Base-by-base conservation (phyloP, 1,139 yeast species). In the Suhomyces choctaworum region DNA sequence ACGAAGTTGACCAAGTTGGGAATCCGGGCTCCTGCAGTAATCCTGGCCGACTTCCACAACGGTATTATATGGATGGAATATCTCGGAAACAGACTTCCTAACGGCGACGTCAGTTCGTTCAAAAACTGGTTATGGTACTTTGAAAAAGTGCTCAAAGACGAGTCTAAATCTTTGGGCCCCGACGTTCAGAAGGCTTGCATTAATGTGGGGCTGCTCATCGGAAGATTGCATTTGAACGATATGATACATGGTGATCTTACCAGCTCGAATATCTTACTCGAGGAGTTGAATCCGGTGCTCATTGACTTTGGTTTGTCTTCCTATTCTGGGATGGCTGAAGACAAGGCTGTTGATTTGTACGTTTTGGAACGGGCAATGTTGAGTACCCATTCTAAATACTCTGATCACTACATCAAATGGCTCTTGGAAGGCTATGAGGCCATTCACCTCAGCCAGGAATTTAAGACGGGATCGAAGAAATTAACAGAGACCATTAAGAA, bases 171-270 rank as follows among this genome's bases (percentile, higher is more conserved):
- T 59, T 37, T 56, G 46, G 39, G 60, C 22, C 59, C 51, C 0
- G 57, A 60, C 3, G 82, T 78, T 0, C 52, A 70, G 42, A 41
- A 44, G 0, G 63, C 77, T 2, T 60, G 83, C 43, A 42, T 42
- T 5, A 54, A 58, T 13, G 88, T 86, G 2, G 99, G 98, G 0
- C 52, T 54, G 25, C 74, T 80, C 39, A 76, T 94, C 30, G 97
- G 85, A 0, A 58, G 70, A 36, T 63, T 92, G 49, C 99, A 94
- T 60, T 53, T 73, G 45, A 70, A 78, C 42, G 95, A 88, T 45
- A 77, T 87, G 62, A 81, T 89, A 19, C 99, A 94, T 56, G 98
- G 99, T 1, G 99, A 94, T 56, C 69, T 94, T 51, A 94, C 99
- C 0, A 80, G 94, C 16, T 89, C 97, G 0, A 94, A 94, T 53